Evolutionary conservation across 2,329 filamentous ascomycete genomes (phyloP).

Genomic region (Penicillium sp.): DNA sequence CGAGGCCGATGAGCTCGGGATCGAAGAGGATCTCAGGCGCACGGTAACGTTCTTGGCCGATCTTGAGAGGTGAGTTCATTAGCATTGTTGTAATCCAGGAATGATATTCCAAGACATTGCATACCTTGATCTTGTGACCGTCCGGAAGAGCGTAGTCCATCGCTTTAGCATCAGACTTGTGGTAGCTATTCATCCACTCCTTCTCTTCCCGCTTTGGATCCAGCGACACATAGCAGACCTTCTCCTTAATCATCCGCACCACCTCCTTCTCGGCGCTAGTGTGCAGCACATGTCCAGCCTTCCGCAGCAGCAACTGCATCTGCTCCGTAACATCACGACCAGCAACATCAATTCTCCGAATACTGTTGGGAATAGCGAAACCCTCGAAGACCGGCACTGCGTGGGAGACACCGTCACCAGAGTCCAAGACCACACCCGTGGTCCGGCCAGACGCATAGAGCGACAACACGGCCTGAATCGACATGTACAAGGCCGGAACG

Average conservation of each 20-base stretch:
- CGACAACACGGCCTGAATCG: constrained; percentile 91
- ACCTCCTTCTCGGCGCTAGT: constrained; percentile 98
- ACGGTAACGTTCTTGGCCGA: constrained; percentile 87
- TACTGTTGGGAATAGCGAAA: constrained; percentile 91
- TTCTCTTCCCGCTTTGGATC: constrained; percentile 93
- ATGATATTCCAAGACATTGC: not conserved
- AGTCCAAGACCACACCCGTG: constrained; percentile 89
- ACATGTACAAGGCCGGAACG: constrained; percentile 89
- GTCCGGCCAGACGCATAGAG: constrained; percentile 92
- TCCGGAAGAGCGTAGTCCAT: constrained; percentile 86
- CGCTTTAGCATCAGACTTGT: constrained; percentile 67
- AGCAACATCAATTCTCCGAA: constrained; percentile 89
- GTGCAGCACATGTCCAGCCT: constrained; percentile 89
- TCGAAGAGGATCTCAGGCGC: constrained; percentile 97
- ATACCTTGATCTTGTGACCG: constrained; percentile 82
- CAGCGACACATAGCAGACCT: constrained; percentile 77
- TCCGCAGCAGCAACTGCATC: constrained; percentile 79
- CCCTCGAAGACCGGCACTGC: constrained; percentile 96
- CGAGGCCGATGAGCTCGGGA: constrained; percentile 88
- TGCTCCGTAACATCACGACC: constrained; percentile 94
- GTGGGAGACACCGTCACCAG: constrained; percentile 92
- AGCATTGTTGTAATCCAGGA: not conserved
- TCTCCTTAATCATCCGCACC: constrained; percentile 95
- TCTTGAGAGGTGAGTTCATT: constrained; percentile 39
- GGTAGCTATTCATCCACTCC: constrained; percentile 67